A percentile compares a stretch with the other conserved stretches of the same genome.
Evolutionary conservation across 2,329 filamentous ascomycete genomes (phyloP).

Genomic region (Neonectria sp.): DNA sequence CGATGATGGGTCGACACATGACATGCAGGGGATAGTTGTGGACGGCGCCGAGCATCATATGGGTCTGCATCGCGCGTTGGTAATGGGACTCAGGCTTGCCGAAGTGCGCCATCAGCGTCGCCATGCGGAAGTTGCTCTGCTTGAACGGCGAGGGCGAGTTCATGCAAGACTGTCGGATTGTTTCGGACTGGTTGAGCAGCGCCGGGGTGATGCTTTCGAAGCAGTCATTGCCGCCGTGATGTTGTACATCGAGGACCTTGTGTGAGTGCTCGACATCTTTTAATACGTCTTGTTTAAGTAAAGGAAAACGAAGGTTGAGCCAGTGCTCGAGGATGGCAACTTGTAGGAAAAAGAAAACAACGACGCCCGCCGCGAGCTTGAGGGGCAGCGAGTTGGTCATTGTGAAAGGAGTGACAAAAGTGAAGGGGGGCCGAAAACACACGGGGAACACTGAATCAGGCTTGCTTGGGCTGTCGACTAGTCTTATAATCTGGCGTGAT

Average conservation of each 20-base stretch:
- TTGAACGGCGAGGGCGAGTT: slow-evolving; percentile 1
- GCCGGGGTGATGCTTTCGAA: neutral
- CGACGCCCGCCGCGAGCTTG: neutral
- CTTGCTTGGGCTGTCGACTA: neutral
- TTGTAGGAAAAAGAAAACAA: slow-evolving; percentile 1
- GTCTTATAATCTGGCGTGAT: neutral
- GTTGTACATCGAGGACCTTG: neutral
- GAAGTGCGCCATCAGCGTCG: slow-evolving; percentile 11
- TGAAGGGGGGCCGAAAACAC: neutral
- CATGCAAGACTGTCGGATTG: neutral
- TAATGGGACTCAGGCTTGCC: slow-evolving; percentile 9
- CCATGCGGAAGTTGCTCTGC: slow-evolving; percentile 4
- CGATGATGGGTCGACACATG: slow-evolving; percentile 3
- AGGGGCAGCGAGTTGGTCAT: slow-evolving; percentile 6
- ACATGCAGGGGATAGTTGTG: neutral
- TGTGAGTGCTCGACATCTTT: neutral
- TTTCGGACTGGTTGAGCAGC: neutral
- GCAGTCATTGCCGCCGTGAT: neutral
- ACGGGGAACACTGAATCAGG: neutral
- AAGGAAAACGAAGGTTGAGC: neutral
- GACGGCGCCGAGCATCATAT: neutral
- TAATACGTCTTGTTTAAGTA: neutral
- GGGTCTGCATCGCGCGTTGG: slow-evolving; percentile 1
- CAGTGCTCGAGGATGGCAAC: slow-evolving; percentile 1
- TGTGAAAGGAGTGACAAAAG: neutral